These are phyloP conservation scores for Wickerhamiella kurtzmanii DNA, from an alignment of 805 yeast genomes.

Conservation along the genomic window DNA sequence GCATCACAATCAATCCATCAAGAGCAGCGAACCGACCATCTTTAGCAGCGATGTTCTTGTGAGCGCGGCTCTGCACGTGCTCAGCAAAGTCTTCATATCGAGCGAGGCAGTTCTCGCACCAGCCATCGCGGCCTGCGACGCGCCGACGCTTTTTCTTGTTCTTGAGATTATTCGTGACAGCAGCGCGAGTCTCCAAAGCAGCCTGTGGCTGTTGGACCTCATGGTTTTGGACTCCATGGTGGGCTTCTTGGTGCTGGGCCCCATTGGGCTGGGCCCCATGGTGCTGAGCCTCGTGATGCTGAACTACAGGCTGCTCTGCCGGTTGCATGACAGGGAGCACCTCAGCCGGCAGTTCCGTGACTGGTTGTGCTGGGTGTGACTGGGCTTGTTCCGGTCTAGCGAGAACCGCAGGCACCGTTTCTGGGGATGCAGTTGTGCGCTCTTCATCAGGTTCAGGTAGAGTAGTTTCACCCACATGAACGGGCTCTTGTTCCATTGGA, in stretches of 20 bases:
- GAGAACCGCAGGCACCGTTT: conserved; percentile 7
- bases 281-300: too few relatives aligned
- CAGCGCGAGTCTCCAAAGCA: conserved; percentile 17
- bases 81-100: conserved; percentile 68
- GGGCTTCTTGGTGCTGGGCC: too few relatives aligned
- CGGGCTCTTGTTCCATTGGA: too few relatives aligned
- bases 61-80: conserved; percentile 58
- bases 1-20: conserved; percentile 50
- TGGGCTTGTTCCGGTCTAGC: conserved; percentile 17
- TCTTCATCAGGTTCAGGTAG: neutral
- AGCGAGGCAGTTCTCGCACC: conserved; percentile 87
- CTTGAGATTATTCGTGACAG: conserved; percentile 11
- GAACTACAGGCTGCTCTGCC: too few relatives aligned
- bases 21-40: conserved; percentile 61
- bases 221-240: too few relatives aligned
- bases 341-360: too few relatives aligned
- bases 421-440: conserved; percentile 3
- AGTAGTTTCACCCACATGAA: neutral
- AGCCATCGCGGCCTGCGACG: conserved; percentile 43
- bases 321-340: too few relatives aligned
- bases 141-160: conserved; percentile 18
- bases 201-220: conserved; percentile 11
- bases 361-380: too few relatives aligned
- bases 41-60: conserved; percentile 63
- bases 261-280: too few relatives aligned